Conservation (phyloP, 352 stramenopile species). For the Thalassiosira sp. region DNA sequence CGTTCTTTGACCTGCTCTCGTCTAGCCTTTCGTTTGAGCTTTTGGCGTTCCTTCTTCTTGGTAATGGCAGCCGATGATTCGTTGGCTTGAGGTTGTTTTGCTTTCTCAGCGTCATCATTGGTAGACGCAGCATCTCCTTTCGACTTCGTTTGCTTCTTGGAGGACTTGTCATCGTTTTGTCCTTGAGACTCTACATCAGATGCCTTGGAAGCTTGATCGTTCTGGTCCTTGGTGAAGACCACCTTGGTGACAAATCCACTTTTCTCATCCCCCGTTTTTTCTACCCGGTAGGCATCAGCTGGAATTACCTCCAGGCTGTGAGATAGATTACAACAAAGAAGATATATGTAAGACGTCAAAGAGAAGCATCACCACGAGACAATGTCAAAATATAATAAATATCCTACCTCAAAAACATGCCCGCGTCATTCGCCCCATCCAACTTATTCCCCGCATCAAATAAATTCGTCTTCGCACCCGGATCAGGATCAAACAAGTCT, state of each 20-base stretch:
- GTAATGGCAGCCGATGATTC: no score
- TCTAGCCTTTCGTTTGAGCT: conserved; percentile 42
- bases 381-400: neutral
- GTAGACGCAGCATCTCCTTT: no score
- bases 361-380: neutral
- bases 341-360: no score
- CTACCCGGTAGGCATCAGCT: conserved; percentile 37
- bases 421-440: conserved; percentile 9
- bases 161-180: no score
- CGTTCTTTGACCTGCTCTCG: conserved; percentile 9
- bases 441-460: conserved; percentile 7
- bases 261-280: conserved; percentile 34
- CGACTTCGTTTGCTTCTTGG: no score
- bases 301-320: conserved; percentile 20
- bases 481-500: conserved; percentile 18
- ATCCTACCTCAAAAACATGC: conserved; percentile 20
- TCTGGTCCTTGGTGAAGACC: conserved; percentile 27
- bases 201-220: no score
- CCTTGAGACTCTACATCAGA: no score
- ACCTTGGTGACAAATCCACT: conserved; percentile 40
- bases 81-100: no score
- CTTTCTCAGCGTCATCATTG: no score
- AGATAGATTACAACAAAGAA: neutral
- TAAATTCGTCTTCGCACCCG: neutral
- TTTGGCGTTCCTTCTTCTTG: conserved; percentile 19